These are phyloP conservation scores for Eragrostis nindensis DNA, from an alignment of 176 grass and related monocot species.

Conservation along the genomic window DNA sequence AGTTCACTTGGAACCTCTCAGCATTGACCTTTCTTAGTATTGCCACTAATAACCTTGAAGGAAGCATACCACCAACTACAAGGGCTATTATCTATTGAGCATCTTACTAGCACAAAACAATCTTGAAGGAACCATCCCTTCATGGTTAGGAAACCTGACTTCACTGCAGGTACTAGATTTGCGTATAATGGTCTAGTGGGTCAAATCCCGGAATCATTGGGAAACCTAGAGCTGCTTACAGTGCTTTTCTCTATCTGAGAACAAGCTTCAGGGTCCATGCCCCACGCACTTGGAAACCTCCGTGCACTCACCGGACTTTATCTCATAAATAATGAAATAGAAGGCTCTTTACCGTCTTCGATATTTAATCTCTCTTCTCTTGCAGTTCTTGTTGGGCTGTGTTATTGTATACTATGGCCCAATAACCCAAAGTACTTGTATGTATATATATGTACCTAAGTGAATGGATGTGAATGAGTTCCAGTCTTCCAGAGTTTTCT, in stretches of 20 bases:
- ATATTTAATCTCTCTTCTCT: neutral
- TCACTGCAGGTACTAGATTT: neutral
- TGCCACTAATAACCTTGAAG: neutral
- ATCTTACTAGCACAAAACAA: neutral
- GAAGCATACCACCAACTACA: conserved; percentile 10
- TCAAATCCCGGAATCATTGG: neutral
- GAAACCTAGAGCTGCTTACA: neutral
- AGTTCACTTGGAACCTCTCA: conserved; percentile 24
- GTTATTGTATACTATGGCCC: no score
- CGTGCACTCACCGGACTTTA: neutral
- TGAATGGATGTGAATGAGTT: no score
- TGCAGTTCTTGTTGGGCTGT: no score
- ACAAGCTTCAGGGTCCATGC: neutral
- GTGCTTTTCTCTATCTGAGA: neutral
- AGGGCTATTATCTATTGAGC: neutral
- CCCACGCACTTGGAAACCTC: neutral
- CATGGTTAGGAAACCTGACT: no score
- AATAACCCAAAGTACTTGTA: no score
- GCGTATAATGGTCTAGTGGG: neutral
- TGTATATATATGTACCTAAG: no score
- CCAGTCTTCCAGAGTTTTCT: no score
- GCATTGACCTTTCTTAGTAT: neutral
- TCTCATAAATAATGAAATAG: conserved; percentile 15
- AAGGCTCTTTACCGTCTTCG: neutral
- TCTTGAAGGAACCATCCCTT: no score